Conservation (phyloP, 1,284 basidiomycete species). For the Dichomitus squalens region DNA sequence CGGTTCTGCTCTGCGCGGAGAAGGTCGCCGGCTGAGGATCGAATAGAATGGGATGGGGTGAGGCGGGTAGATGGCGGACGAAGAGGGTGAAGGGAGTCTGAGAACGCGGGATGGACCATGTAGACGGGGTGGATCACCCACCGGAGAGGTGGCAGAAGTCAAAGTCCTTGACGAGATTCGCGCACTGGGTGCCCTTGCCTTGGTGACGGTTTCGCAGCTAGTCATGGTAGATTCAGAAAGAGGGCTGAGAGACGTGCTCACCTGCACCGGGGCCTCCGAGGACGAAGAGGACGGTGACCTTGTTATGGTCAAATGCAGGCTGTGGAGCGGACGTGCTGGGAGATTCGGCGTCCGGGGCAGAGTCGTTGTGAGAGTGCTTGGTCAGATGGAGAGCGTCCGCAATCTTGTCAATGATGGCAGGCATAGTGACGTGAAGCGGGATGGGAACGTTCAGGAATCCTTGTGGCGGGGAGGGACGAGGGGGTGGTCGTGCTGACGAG, state of each 20-base stretch:
- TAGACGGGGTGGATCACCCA: conserved; percentile 33
- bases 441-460: conserved; percentile 23
- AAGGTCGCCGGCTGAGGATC: conserved; percentile 85
- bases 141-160: conserved; percentile 95
- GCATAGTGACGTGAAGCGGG: conserved; percentile 31
- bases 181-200: conserved; percentile 99
- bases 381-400: conserved; percentile 45
- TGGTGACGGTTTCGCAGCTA: neutral
- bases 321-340: conserved; percentile 16
- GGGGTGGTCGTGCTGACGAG: conserved; percentile 64
- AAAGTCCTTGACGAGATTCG: conserved; percentile 85
- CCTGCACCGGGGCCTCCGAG: conserved; percentile 97
- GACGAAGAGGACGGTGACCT: conserved; percentile 93
- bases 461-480: conserved; percentile 63
- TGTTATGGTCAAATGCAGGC: conserved; percentile 69
- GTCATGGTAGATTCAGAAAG: conserved; percentile 1
- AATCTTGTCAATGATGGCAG: conserved; percentile 54
- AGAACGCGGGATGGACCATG: neutral
- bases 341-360: neutral
- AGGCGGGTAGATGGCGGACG: conserved; percentile 1
- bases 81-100: conserved; percentile 1
- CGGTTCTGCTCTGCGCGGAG: conserved; percentile 93
- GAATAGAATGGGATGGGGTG: neutral
- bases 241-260: conserved; percentile 32
- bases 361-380: conserved; percentile 22